phyloP scores from a whole-genome alignment of 768 basidiomycete species.

The Rhodotorula sphaerocarpa region DNA sequence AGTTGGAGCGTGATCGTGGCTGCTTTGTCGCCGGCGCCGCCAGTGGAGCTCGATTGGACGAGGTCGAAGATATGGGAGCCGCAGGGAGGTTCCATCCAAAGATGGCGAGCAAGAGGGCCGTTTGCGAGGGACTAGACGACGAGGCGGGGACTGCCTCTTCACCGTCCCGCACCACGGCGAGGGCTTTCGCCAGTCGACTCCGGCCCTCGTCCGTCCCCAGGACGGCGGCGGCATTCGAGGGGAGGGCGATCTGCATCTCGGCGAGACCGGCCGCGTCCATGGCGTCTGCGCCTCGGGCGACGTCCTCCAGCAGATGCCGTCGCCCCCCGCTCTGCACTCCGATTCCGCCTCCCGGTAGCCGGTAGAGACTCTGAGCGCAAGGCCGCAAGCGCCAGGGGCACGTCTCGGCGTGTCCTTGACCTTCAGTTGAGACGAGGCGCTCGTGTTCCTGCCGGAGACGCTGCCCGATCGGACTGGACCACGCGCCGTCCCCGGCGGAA shows the following conservation, averaged over 20 bases:
- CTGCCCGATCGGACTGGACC: not conserved
- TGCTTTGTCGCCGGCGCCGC: too few relatives aligned
- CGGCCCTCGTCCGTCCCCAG: not conserved
- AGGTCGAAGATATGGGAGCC: not conserved
- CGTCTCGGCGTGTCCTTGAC: slow-evolving; percentile 3
- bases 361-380: slow-evolving; percentile 9
- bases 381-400: slow-evolving; percentile 31
- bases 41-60: too few relatives aligned
- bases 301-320: slow-evolving; percentile 12
- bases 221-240: not conserved
- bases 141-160: not conserved
- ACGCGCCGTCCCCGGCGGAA: not conserved
- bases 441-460: slow-evolving; percentile 15
- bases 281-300: slow-evolving; percentile 2
- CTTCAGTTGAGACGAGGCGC: not conserved
- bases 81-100: slow-evolving; percentile 22
- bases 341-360: slow-evolving; percentile 3
- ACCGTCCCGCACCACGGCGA: not conserved
- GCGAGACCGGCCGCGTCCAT: slow-evolving; percentile 6
- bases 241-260: not conserved
- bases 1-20: slow-evolving; percentile 12
- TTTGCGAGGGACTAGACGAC: not conserved
- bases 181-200: not conserved
- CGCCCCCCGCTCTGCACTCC: slow-evolving; percentile 13
- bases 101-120: slow-evolving; percentile 8